Base-by-base conservation (phyloP, 202 grass and related monocot genomes). In the Setaria viridis region DNA sequence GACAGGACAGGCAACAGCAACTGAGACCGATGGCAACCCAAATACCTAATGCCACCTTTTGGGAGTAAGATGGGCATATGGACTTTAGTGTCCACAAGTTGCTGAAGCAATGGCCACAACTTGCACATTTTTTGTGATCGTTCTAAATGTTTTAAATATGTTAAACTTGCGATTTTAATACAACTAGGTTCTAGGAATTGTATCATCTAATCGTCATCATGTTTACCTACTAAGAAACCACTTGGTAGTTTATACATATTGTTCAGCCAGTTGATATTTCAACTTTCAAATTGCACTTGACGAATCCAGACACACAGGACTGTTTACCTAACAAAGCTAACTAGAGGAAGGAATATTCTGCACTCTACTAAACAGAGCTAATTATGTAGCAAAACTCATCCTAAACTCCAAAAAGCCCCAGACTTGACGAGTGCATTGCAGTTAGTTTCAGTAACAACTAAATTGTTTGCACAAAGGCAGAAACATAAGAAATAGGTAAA, bases 1-100 rank as follows among this genome's bases (percentile, higher is more conserved):
- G 39, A 77, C 56, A 41, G 62, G 21, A 43, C 41, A 88, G 65
- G 53, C 21, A 80, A 80, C 83, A 86, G 66, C 56, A 86, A 78
- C n/a, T 15, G 42, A 73, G 56, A 85, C 58, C 21, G 72, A 82
- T 88, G n/a, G 85, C 48, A 77, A 82, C 85, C 42, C 1, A 3
- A 77, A 82, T 66, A 67, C 56, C 84, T 70, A 56, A 80, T 76
- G 39, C 9, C 46, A 67, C 58, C 63, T 84, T 84, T 77, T 41
- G 7, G 48, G 75, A 75, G 16, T 47, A 73, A 19, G 55, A 59
- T 7, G 13, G n/a, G 35, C 42, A 79, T 49, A 50, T 78, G 72
- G 67, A 66, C 67, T 67, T 81, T 72, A 74, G 49, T 68, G 41
- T 57, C 6, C 64, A 67, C 47, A 78, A 72, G 71, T 58, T 72